phyloP scores from a whole-genome alignment of 2,329 filamentous ascomycete genomes.

The Rachicladosporium sp. region DNA sequence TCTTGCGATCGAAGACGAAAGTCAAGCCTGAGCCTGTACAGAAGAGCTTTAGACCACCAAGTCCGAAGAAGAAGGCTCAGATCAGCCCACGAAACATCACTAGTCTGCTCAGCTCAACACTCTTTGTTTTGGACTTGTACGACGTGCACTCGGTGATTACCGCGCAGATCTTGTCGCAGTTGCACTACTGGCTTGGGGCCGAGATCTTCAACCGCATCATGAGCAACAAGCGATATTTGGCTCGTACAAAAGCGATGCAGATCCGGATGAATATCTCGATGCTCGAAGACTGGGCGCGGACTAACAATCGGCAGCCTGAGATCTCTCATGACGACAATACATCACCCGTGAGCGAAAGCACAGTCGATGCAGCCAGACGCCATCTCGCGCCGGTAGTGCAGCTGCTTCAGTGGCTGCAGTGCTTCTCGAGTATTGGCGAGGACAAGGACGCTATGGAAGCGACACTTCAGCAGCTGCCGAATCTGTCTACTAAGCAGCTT shows the following conservation, averaged over 20 bases:
- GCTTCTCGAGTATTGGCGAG: conserved; percentile 86
- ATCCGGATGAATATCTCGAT: conserved; percentile 97
- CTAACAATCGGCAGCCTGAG: conserved; percentile 86
- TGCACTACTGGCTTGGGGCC: conserved; percentile 91
- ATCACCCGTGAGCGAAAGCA: conserved; percentile 72
- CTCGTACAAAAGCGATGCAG: conserved; percentile 96
- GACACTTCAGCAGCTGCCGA: conserved; percentile 82
- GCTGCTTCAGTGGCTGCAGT: conserved; percentile 92
- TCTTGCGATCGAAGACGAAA: conserved; percentile 84
- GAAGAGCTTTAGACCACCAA: conserved; percentile 83
- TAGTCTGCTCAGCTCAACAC: conserved; percentile 82
- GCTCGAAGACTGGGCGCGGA: conserved; percentile 88
- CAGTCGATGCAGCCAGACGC: conserved; percentile 67
- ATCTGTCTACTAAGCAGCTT: conserved; percentile 74
- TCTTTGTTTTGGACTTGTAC: conserved; percentile 97
- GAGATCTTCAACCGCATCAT: conserved; percentile 98
- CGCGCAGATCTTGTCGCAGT: conserved; percentile 78
- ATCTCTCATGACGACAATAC: conserved; percentile 91
- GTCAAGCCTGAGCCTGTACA: conserved; percentile 80
- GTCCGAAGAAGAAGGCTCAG: conserved; percentile 83
- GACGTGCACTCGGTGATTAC: conserved; percentile 96
- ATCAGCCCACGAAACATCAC: conserved; percentile 90
- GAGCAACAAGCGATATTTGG: conserved; percentile 87
- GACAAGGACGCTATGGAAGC: conserved; percentile 79
- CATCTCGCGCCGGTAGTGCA: conserved; percentile 88